Evolutionary conservation across 371 early-diverging fungal genomes (phyloP).

Genomic region (Blakeslea trispora): DNA sequence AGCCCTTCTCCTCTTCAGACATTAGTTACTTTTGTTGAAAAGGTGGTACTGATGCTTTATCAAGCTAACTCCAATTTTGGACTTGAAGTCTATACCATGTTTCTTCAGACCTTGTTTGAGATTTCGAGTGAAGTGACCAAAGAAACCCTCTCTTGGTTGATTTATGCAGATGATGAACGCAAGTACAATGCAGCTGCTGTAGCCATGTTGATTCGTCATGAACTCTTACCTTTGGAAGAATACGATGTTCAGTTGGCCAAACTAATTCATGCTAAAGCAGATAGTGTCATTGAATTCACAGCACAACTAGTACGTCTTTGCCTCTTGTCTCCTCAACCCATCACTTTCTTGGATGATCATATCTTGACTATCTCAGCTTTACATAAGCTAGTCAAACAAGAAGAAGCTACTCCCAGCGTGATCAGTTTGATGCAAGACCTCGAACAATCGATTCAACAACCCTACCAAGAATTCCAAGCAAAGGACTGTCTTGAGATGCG

Average conservation of each 20-base stretch:
- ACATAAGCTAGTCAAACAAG: slow-evolving; percentile 55
- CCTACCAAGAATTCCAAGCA: slow-evolving; percentile 37
- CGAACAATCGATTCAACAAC: slow-evolving; percentile 21
- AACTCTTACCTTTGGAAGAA: slow-evolving; percentile 76
- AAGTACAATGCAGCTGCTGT: slow-evolving; percentile 85
- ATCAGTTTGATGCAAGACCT: slow-evolving; percentile 28
- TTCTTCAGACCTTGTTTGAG: slow-evolving; percentile 83
- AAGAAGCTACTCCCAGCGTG: slow-evolving; percentile 60
- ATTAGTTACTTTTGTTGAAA: slow-evolving; percentile 79
- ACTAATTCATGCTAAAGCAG: slow-evolving; percentile 72
- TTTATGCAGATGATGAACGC: slow-evolving; percentile 92
- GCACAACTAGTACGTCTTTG: slow-evolving; percentile 70
- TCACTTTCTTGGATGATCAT: slow-evolving; percentile 71
- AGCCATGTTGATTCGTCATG: slow-evolving; percentile 72
- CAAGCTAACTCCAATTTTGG: slow-evolving; percentile 70
- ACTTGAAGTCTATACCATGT: slow-evolving; percentile 77
- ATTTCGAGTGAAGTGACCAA: slow-evolving; percentile 72
- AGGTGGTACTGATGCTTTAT: slow-evolving; percentile 80
- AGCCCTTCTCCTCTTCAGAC: slow-evolving; percentile 70
- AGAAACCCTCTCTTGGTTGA: slow-evolving; percentile 88
- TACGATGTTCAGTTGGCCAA: slow-evolving; percentile 88
- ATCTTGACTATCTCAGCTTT: slow-evolving; percentile 71
- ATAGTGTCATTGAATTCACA: slow-evolving; percentile 75
- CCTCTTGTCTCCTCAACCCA: slow-evolving; percentile 58
- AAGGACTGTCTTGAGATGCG: slow-evolving; percentile 66